Evolutionary conservation across 1,139 yeast species (phyloP).

Genomic region (Kodamaea arcana): DNA sequence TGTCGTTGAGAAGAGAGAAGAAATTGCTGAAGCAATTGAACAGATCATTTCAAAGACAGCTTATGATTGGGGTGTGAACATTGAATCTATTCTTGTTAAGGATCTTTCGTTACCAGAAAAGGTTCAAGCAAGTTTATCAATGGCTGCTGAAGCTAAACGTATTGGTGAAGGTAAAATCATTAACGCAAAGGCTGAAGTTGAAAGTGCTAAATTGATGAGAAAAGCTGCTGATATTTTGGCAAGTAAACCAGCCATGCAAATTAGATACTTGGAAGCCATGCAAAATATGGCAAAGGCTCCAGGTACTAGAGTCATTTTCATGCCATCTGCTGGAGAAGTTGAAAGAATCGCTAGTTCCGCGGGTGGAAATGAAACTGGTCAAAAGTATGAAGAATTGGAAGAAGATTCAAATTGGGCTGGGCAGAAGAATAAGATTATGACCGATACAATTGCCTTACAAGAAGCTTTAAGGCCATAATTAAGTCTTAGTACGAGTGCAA

Average conservation of each 20-base stretch:
- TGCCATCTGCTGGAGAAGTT: slow-evolving; percentile 55
- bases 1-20: slow-evolving; percentile 72
- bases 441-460: slow-evolving; percentile 16
- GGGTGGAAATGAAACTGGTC: slow-evolving; percentile 6
- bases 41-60: slow-evolving; percentile 63
- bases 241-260: slow-evolving; percentile 76
- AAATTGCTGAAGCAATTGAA: slow-evolving; percentile 64
- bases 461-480: slow-evolving; percentile 12
- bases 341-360: slow-evolving; percentile 27
- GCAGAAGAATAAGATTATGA: slow-evolving; percentile 8
- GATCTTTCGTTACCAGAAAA: slow-evolving; percentile 56
- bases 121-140: slow-evolving; percentile 60
- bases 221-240: slow-evolving; percentile 76
- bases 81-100: slow-evolving; percentile 67
- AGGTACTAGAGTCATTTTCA: slow-evolving; percentile 65
- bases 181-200: slow-evolving; percentile 74
- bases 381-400: slow-evolving; percentile 12
- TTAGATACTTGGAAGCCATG: slow-evolving; percentile 76
- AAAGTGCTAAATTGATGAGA: slow-evolving; percentile 72
- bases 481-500: too few relatives aligned
- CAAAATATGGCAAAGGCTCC: slow-evolving; percentile 66
- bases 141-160: slow-evolving; percentile 75
- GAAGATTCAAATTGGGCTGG: slow-evolving; percentile 17
- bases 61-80: slow-evolving; percentile 66
- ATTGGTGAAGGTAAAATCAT: slow-evolving; percentile 77